Evolutionary conservation across 202 grass and related monocot genomes (phyloP), one percentile per base, ranked within the genome.

Genomic region (Schoenoplectus tabernaemontani): DNA sequence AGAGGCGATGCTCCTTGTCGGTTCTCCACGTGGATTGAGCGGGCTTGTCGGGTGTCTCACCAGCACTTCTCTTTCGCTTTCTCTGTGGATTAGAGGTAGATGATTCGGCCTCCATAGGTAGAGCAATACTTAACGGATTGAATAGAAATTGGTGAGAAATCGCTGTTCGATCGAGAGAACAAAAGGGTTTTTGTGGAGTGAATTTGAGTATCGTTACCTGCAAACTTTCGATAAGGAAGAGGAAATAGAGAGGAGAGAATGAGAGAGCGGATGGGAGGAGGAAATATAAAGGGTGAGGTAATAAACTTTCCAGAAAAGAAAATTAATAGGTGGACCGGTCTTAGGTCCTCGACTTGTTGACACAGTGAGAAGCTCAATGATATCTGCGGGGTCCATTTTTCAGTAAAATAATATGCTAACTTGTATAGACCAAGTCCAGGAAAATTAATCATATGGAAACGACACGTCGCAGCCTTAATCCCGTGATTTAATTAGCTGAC

Each of bases 11-110:
- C 88, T 90, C 95, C 32, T 85, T 87, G 81, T 86, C 86, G 64
- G 81, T 92, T 80, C 91, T 78, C 96, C 96, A 95, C 83, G 90
- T 95, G 60, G 86, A 86, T 58, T 57, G 78, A 33, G n/a, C 30
- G 0, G 16, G 62, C 0, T 15, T 84, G 75, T 41, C 80, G 23
- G 20, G 54, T 57, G 30, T 26, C 5, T 64, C 90, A 61, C 77
- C 57, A 81, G 81, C 85, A 63, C 85, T 92, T 88, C 70, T 91
- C 76, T 50, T 83, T 86, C 17, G 54, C 83, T 76, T 85, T 85
- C 16, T 90, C 81, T 66, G 75, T 15, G 9, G 68, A 57, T 56
- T 80, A 8, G 59, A 48, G 22, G 78, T 64, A 63, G 86, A 57
- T 39, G 59, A 47, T 32, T 71, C 82, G 9, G 78, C 53, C 62